Percentiles rank a stretch among this genome's conserved stretches.
Evolutionary conservation across 2,329 filamentous ascomycete species (phyloP).

Genomic region (Aphanocladium album): DNA sequence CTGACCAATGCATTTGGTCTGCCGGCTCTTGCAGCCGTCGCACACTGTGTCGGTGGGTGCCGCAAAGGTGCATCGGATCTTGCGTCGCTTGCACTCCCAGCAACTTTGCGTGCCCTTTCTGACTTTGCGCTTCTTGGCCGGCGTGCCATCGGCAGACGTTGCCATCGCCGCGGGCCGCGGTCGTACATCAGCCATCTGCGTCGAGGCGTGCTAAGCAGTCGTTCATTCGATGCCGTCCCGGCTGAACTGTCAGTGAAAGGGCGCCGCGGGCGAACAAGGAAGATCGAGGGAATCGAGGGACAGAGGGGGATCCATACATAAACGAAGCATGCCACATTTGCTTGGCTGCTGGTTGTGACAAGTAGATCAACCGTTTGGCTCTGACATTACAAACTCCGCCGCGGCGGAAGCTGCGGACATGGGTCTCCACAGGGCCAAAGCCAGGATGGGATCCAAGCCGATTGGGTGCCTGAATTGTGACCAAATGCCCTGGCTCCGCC

Average conservation of each 20-base stretch:
- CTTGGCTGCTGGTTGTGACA: neutral
- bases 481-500: neutral
- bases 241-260: neutral
- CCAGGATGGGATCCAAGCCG: neutral
- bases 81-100: conserved; percentile 56
- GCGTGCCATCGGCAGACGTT: neutral
- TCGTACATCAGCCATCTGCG: neutral
- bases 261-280: neutral
- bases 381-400: conserved; percentile 8
- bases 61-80: conserved; percentile 46
- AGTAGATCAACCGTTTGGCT: neutral
- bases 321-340: neutral
- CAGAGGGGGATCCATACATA: neutral
- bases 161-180: neutral
- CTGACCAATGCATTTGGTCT: conserved; percentile 1
- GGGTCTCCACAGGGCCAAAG: neutral
- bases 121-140: conserved; percentile 31
- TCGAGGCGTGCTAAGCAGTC: neutral
- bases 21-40: conserved; percentile 32
- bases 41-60: conserved; percentile 37
- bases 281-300: too few relatives aligned
- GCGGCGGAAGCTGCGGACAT: neutral
- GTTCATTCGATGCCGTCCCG: neutral
- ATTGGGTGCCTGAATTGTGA: neutral
- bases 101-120: conserved; percentile 55